These are phyloP conservation scores for Diplodia seriata DNA, from an alignment of 2,329 filamentous ascomycete genomes.

Conservation along the genomic window DNA sequence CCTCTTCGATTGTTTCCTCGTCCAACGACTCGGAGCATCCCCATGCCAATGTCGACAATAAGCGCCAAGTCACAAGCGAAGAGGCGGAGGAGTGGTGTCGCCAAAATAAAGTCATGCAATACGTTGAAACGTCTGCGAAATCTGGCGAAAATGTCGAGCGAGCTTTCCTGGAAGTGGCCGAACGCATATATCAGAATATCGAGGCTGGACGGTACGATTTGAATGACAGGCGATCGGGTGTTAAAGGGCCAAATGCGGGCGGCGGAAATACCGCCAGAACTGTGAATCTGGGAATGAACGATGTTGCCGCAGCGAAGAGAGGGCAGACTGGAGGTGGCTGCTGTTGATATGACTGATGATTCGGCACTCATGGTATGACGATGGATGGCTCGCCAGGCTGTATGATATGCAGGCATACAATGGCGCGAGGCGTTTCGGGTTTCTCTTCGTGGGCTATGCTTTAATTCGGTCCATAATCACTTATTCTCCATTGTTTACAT, in stretches of 20 bases:
- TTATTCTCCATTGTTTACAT: background rate
- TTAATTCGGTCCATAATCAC: slow-evolving; percentile 11
- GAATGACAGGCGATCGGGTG: slow-evolving; percentile 88
- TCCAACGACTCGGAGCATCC: slow-evolving; percentile 33
- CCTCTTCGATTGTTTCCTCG: slow-evolving; percentile 47
- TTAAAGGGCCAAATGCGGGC: slow-evolving; percentile 72
- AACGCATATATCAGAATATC: slow-evolving; percentile 96
- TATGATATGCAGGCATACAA: slow-evolving; percentile 27
- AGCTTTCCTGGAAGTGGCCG: slow-evolving; percentile 91
- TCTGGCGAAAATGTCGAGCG: slow-evolving; percentile 92
- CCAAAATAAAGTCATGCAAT: slow-evolving; percentile 84
- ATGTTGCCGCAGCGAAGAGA: slow-evolving; percentile 41
- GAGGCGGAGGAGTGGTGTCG: slow-evolving; percentile 92
- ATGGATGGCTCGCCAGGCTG: slow-evolving; percentile 2
- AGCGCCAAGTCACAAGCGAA: slow-evolving; percentile 77
- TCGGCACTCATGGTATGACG: background rate
- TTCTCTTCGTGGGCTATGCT: background rate
- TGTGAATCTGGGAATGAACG: slow-evolving; percentile 54
- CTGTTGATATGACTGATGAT: slow-evolving; percentile 30
- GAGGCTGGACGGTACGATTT: slow-evolving; percentile 94
- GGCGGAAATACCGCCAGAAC: slow-evolving; percentile 51
- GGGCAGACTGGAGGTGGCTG: slow-evolving; percentile 39
- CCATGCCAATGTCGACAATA: slow-evolving; percentile 58
- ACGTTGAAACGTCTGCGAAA: slow-evolving; percentile 96
- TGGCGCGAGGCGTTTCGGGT: slow-evolving; percentile 22